phyloP scores from a whole-genome alignment of 2,329 filamentous ascomycete species.

The Aspergillus sp. region DNA sequence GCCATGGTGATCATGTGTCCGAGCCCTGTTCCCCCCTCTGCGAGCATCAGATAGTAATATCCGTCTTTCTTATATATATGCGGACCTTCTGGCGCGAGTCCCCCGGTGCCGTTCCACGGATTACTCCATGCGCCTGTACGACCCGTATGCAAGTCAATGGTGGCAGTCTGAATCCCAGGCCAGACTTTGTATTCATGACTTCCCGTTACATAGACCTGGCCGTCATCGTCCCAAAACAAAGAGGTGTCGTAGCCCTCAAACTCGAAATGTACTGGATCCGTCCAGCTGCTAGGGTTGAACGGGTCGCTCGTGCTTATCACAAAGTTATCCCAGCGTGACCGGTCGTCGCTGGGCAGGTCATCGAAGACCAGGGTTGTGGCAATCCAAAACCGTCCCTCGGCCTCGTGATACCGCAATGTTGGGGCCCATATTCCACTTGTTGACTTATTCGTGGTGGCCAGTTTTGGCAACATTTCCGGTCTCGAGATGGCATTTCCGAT shows the following conservation, averaged over 20 bases:
- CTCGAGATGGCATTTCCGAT: constrained; percentile 20
- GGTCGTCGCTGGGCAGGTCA: background rate
- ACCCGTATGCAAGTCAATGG: background rate
- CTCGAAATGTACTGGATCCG: background rate
- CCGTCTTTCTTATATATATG: constrained; percentile 52
- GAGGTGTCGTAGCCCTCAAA: background rate
- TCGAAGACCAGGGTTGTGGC: constrained; percentile 36
- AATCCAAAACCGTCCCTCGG: constrained; percentile 42
- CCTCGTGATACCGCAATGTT: constrained; percentile 44
- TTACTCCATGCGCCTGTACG: background rate
- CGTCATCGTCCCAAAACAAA: constrained; percentile 1
- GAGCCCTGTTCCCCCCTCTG: constrained; percentile 43
- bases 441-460: background rate
- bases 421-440: constrained; percentile 41
- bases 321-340: background rate
- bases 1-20: constrained; percentile 52
- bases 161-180: background rate
- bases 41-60: constrained; percentile 51
- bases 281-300: background rate
- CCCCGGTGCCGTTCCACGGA: background rate
- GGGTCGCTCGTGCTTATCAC: background rate
- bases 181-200: background rate
- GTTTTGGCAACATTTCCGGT: background rate
- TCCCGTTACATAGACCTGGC: background rate
- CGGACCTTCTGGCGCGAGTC: constrained; percentile 47